phyloP scores from a whole-genome alignment of 148 eudicot genomes.

The Rhododendron ovatum region DNA sequence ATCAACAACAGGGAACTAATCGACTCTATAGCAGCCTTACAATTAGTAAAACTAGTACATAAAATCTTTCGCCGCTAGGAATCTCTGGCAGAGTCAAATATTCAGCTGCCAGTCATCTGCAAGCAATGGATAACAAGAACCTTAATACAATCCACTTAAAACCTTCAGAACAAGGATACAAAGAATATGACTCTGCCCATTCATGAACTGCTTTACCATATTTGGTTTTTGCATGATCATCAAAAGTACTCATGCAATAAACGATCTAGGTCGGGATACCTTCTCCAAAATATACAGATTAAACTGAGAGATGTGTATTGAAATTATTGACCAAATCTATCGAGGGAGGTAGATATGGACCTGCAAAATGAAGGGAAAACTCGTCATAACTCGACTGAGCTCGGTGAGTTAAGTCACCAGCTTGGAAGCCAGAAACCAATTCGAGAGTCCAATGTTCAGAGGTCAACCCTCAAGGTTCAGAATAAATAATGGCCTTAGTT shows the following conservation, averaged over 20 bases:
- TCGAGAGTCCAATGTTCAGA: neutral
- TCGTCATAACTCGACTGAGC: neutral
- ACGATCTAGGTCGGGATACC: neutral
- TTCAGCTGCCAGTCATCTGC: neutral
- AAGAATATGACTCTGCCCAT: neutral
- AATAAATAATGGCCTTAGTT: neutral
- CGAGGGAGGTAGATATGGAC: neutral
- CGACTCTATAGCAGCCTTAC: neutral
- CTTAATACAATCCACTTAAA: neutral
- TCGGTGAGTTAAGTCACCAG: neutral
- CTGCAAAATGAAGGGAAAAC: neutral
- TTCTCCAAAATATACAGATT: neutral
- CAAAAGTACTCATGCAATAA: neutral
- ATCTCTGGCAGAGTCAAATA: neutral
- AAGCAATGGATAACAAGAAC: neutral
- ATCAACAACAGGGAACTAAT: neutral
- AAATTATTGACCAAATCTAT: neutral
- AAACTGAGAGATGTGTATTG: neutral
- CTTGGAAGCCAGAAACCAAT: neutral
- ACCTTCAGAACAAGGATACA: neutral
- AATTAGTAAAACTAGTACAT: neutral
- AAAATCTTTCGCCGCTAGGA: neutral
- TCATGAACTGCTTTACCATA: neutral
- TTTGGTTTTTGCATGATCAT: neutral
- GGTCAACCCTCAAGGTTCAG: neutral